Evolutionary conservation across 441 rosid species (phyloP).

Genomic region (Raphanus hybrid): DNA sequence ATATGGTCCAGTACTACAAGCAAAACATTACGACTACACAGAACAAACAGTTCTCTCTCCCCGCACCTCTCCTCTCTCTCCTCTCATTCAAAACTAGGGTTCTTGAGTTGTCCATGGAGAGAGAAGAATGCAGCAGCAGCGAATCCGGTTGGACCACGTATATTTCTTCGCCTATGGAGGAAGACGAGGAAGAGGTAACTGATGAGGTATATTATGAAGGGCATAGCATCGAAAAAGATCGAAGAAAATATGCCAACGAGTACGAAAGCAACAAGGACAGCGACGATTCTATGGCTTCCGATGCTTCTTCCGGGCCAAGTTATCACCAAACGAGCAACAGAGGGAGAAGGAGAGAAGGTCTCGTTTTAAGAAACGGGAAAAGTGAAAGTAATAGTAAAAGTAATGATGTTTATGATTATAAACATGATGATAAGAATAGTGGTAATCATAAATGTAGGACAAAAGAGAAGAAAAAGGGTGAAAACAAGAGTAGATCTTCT

Average conservation of each 20-base stretch:
- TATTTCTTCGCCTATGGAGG: conserved; percentile 68
- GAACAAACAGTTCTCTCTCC: neutral
- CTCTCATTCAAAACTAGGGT: conserved; percentile 21
- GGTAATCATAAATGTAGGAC: conserved; percentile 15
- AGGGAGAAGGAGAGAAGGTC: conserved; percentile 37
- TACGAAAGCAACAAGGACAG: conserved; percentile 51
- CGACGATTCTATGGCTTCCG: conserved; percentile 87
- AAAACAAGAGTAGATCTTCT: conserved; percentile 15
- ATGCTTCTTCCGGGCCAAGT: conserved; percentile 76
- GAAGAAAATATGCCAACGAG: conserved; percentile 31
- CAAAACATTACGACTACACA: conserved; percentile 16
- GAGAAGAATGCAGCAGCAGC: conserved; percentile 84
- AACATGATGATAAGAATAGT: conserved; percentile 25
- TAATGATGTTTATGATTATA: conserved; percentile 12
- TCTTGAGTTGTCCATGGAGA: conserved; percentile 26
- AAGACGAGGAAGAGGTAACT: conserved; percentile 49
- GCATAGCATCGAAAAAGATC: conserved; percentile 3
- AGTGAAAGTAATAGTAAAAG: conserved; percentile 25
- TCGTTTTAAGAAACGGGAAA: conserved; percentile 17
- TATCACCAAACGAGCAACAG: conserved; percentile 33
- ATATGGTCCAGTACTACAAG: conserved; percentile 6
- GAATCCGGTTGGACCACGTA: conserved; percentile 94
- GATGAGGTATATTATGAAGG: conserved; percentile 37
- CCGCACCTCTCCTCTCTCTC: neutral
- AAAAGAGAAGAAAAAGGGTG: conserved; percentile 30